phyloP scores from a whole-genome alignment of 1,284 basidiomycete species.

The Boletus holoroseus region DNA sequence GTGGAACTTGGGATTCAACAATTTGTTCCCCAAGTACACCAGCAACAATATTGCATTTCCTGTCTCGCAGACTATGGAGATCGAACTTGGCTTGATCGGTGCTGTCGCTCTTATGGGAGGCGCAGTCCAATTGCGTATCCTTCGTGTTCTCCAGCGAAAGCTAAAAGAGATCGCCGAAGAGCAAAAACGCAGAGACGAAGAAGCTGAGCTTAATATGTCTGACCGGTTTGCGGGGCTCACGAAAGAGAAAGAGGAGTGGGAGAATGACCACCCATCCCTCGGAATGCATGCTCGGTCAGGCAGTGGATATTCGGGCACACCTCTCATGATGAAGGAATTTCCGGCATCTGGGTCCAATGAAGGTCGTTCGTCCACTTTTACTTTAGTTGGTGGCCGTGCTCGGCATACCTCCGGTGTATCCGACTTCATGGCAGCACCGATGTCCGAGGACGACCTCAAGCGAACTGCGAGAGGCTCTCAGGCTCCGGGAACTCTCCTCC shows the following conservation, averaged over 20 bases:
- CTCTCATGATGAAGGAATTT: slow-evolving; percentile 59
- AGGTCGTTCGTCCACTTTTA: slow-evolving; percentile 44
- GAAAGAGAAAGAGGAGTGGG: slow-evolving; percentile 80
- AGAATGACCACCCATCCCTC: slow-evolving; percentile 70
- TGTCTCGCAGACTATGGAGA: slow-evolving; percentile 85
- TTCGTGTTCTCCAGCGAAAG: slow-evolving; percentile 72
- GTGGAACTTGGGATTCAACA: slow-evolving; percentile 84
- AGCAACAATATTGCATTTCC: slow-evolving; percentile 70
- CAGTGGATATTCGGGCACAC: slow-evolving; percentile 51
- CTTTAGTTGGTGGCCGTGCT: slow-evolving; percentile 45
- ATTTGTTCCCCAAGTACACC: slow-evolving; percentile 72
- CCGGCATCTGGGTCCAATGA: slow-evolving; percentile 48
- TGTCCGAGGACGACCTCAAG: slow-evolving; percentile 52
- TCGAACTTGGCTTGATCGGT: slow-evolving; percentile 84
- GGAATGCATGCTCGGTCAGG: slow-evolving; percentile 55
- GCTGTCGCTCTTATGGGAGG: slow-evolving; percentile 81
- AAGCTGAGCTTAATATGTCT: slow-evolving; percentile 72
- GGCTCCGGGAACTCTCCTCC: slow-evolving; percentile 51
- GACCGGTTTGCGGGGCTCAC: slow-evolving; percentile 63
- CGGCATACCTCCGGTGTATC: slow-evolving; percentile 63
- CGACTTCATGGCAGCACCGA: slow-evolving; percentile 61
- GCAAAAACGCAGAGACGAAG: slow-evolving; percentile 66
- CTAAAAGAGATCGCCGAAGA: slow-evolving; percentile 76
- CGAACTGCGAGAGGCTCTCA: slow-evolving; percentile 48
- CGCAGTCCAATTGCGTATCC: slow-evolving; percentile 85